Percentiles rank a stretch among this genome's conserved stretches.
Conservation (phyloP, 1,284 basidiomycete genomes). For the Trametes sp. region DNA sequence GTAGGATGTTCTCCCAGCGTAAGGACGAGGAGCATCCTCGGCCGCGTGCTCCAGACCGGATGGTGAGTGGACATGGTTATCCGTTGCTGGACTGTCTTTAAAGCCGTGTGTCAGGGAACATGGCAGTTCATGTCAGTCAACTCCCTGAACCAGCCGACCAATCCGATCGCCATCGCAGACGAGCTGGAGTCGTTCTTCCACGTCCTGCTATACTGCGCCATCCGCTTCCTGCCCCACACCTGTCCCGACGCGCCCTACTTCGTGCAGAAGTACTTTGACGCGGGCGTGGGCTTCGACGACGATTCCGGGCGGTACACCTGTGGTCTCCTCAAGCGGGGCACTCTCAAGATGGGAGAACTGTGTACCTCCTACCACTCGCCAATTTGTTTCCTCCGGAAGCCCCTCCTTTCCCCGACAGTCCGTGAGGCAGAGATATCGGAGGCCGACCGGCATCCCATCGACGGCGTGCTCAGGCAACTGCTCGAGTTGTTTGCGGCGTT, state of each 20-base stretch:
- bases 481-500: too few relatives aligned
- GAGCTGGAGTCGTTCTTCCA: conserved; percentile 29
- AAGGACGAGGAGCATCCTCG: too few relatives aligned
- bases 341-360: too few relatives aligned
- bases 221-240: conserved; percentile 22
- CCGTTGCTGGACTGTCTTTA: not conserved
- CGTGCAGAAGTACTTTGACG: conserved; percentile 20
- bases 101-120: conserved; percentile 15
- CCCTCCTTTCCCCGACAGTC: too few relatives aligned
- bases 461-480: too few relatives aligned
- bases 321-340: not conserved
- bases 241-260: conserved; percentile 12
- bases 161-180: conserved; percentile 10
- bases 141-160: not conserved
- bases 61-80: not conserved
- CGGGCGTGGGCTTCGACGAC: not conserved
- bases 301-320: not conserved
- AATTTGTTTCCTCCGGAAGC: too few relatives aligned
- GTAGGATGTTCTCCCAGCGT: too few relatives aligned
- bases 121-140: conserved; percentile 24
- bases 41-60: not conserved
- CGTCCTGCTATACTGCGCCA: conserved; percentile 22
- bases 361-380: too few relatives aligned
- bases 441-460: too few relatives aligned
- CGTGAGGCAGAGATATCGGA: too few relatives aligned